Percentiles rank a stretch among this genome's conserved stretches.
These are phyloP conservation scores for Digitaria exilis DNA, from an alignment of 202 grass and related monocot species.

Conservation along the genomic window DNA sequence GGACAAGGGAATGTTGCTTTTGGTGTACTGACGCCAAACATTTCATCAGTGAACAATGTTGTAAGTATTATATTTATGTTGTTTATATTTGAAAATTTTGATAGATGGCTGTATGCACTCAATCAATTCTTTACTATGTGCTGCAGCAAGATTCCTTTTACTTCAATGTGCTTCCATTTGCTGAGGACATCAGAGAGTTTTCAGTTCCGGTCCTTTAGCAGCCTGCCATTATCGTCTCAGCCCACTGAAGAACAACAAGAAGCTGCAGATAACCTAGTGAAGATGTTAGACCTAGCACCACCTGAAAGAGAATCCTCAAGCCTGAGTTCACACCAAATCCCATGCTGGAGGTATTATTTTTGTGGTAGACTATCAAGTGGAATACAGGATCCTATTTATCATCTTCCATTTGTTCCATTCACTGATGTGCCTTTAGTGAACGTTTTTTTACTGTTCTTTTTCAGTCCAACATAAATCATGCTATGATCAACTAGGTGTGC, in stretches of 20 bases:
- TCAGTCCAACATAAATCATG: neutral
- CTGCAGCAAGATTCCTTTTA: conserved; percentile 91
- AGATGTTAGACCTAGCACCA: conserved; percentile 80
- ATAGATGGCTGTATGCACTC: conserved; percentile 10
- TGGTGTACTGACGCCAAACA: conserved; percentile 85
- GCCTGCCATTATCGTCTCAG: conserved; percentile 57
- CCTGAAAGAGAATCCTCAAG: conserved; percentile 67
- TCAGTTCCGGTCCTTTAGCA: conserved; percentile 83
- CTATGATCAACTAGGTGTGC: neutral
- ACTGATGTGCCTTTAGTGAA: conserved; percentile 1
- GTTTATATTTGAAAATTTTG: neutral
- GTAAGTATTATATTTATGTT: conserved; percentile 48
- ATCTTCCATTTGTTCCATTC: conserved; percentile 20
- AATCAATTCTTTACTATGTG: conserved; percentile 33
- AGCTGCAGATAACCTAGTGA: conserved; percentile 89
- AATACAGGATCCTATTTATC: conserved; percentile 3
- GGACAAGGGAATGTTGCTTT: conserved; percentile 81
- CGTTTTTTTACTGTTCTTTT: conserved; percentile 9
- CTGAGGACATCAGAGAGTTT: conserved; percentile 90
- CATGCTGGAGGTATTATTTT: conserved; percentile 65
- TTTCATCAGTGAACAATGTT: conserved; percentile 77
- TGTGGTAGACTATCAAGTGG: neutral
- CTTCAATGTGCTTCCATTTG: conserved; percentile 93
- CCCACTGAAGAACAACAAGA: conserved; percentile 79
- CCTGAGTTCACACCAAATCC: conserved; percentile 95